These are phyloP conservation scores for Phytophthora sansomeana DNA, from an alignment of 352 stramenopile genomes.

Conservation along the genomic window DNA sequence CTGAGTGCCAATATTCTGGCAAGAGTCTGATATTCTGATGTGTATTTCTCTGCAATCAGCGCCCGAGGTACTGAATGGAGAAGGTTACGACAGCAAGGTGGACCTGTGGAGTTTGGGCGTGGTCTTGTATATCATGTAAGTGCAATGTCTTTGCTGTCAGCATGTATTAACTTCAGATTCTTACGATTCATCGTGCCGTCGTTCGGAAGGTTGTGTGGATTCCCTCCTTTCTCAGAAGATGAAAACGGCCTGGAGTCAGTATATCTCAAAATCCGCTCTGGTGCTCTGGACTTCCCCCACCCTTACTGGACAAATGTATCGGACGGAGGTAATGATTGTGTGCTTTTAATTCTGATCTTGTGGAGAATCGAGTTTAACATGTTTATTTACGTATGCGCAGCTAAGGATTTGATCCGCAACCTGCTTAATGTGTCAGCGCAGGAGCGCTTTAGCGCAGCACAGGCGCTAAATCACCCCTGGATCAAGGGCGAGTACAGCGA, in stretches of 20 bases:
- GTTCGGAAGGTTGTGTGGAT: conserved; percentile 64
- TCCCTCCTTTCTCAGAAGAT: conserved; percentile 85
- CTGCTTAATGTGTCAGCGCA: conserved; percentile 79
- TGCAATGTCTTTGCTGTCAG: neutral
- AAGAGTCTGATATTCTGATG: conserved; percentile 5
- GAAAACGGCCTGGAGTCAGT: conserved; percentile 85
- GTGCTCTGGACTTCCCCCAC: conserved; percentile 79
- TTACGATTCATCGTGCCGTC: neutral
- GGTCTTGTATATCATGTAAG: conserved; percentile 90
- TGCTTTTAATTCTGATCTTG: conserved; percentile 1
- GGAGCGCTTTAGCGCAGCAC: conserved; percentile 74
- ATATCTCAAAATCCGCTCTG: conserved; percentile 87
- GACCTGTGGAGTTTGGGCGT: conserved; percentile 88
- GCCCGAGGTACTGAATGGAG: conserved; percentile 84
- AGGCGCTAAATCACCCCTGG: conserved; percentile 84
- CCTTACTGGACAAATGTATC: conserved; percentile 91
- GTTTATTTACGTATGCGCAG: conserved; percentile 27
- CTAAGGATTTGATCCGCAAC: conserved; percentile 84
- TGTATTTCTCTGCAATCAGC: conserved; percentile 37
- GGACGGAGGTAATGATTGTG: conserved; percentile 54
- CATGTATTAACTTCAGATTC: too few relatives aligned
- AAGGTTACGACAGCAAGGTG: conserved; percentile 90
- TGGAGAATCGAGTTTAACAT: conserved; percentile 13
- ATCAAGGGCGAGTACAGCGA: conserved; percentile 88
- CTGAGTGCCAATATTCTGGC: neutral